A percentile compares a stretch with the other conserved stretches of the same genome.
Conservation (phyloP, 345 rosid genomes). For the Punica granatum region DNA sequence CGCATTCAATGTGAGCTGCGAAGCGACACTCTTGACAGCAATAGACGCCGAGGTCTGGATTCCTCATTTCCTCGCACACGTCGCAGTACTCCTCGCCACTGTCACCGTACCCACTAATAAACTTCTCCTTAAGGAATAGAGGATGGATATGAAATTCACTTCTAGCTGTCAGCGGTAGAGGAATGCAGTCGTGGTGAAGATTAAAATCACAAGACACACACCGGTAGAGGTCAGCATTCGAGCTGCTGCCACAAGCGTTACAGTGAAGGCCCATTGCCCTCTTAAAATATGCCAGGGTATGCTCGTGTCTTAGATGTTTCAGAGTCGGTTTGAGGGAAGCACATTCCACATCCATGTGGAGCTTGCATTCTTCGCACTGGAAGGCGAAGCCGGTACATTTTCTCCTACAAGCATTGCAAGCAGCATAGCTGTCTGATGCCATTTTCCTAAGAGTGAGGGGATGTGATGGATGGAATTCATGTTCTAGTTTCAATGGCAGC, state of each 20-base stretch:
- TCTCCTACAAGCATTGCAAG: neutral
- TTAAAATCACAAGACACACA: conserved; percentile 5
- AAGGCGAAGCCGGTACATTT: neutral
- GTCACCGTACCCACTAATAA: neutral
- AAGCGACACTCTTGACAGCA: neutral
- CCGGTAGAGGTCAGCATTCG: neutral
- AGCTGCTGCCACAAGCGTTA: neutral
- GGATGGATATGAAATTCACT: neutral
- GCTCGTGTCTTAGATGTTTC: conserved; percentile 7
- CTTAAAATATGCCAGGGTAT: neutral
- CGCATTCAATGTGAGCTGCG: conserved; percentile 5
- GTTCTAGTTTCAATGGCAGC: neutral
- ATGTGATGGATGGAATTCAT: neutral
- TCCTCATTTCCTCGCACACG: conserved; percentile 1
- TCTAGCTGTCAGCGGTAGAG: neutral
- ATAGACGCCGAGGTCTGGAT: conserved; percentile 1
- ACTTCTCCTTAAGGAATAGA: neutral
- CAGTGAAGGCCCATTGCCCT: neutral
- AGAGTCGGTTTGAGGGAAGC: neutral
- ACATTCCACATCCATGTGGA: neutral
- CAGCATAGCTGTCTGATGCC: neutral
- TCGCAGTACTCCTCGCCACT: neutral
- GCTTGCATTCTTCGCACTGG: neutral
- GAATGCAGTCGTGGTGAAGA: conserved; percentile 1
- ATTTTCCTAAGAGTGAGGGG: neutral